These are phyloP conservation scores for Berkeleyomyces rouxiae DNA, from an alignment of 2,329 filamentous ascomycete species.

Conservation along the genomic window DNA sequence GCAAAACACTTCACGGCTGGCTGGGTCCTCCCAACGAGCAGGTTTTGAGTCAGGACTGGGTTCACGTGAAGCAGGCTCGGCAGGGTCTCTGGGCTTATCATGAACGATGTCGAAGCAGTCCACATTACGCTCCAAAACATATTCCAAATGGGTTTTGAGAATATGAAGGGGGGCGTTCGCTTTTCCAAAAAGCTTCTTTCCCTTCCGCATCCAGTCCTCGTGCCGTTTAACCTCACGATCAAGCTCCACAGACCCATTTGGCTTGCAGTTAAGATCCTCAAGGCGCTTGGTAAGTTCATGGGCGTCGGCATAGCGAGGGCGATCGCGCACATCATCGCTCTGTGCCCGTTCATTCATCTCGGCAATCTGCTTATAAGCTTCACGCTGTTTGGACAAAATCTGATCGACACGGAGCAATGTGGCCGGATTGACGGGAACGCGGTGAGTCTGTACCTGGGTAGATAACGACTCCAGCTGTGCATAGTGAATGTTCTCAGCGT, in stretches of 20 bases:
- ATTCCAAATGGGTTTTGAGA: constrained; percentile 82
- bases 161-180: constrained; percentile 95
- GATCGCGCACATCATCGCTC: constrained; percentile 55
- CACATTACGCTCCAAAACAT: constrained; percentile 74
- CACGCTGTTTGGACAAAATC: constrained; percentile 87
- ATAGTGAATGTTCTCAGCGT: constrained; percentile 83
- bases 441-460: constrained; percentile 52
- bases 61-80: constrained; percentile 80
- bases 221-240: constrained; percentile 90
- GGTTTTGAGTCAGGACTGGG: constrained; percentile 40
- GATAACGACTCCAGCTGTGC: constrained; percentile 87
- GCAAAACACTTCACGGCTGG: constrained; percentile 72
- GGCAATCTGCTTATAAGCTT: constrained; percentile 77
- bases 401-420: constrained; percentile 73
- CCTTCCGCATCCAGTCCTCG: constrained; percentile 97
- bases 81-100: constrained; percentile 76
- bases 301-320: constrained; percentile 82
- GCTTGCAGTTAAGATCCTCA: constrained; percentile 82
- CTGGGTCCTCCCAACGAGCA: constrained; percentile 44
- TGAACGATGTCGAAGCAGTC: constrained; percentile 77
- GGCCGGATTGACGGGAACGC: constrained; percentile 64
- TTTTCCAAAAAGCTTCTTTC: constrained; percentile 95
- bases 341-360: constrained; percentile 65
- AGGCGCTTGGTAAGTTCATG: constrained; percentile 75
- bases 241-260: constrained; percentile 74